Conservation (phyloP, 768 basidiomycete genomes). For the Auriscalpium microsporum region DNA sequence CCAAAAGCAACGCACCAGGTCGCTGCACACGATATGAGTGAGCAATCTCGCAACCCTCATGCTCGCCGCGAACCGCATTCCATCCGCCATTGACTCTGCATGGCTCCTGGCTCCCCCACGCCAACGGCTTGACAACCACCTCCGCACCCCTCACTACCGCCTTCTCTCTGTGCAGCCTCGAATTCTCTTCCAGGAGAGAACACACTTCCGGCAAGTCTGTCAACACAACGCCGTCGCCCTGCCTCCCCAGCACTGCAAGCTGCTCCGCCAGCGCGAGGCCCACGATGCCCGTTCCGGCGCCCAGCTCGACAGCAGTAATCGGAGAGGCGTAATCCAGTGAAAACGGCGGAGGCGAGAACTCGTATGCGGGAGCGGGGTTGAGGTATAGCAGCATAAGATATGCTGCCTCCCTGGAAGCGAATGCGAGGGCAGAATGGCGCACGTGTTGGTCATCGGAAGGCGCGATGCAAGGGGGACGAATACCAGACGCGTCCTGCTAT, state of each 20-base stretch:
- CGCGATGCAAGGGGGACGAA: constrained; percentile 11
- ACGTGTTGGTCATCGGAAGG: constrained; percentile 17
- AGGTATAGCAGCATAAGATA: constrained; percentile 53
- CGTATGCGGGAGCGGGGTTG: constrained; percentile 23
- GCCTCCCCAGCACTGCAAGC: constrained; percentile 20
- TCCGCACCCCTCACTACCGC: neutral
- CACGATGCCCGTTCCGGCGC: constrained; percentile 69
- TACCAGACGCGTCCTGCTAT: constrained; percentile 85
- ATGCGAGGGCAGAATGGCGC: neutral
- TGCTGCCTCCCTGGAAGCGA: constrained; percentile 61
- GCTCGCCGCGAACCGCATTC: constrained; percentile 22
- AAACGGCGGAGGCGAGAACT: constrained; percentile 49
- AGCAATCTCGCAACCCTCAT: constrained; percentile 16
- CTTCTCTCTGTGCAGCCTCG: neutral
- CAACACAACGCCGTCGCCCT: constrained; percentile 30
- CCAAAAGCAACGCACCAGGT: constrained; percentile 54
- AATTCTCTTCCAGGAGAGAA: constrained; percentile 37
- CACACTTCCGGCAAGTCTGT: constrained; percentile 79
- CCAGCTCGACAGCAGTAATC: constrained; percentile 58
- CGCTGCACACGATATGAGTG: constrained; percentile 76
- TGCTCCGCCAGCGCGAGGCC: constrained; percentile 37
- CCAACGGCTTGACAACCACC: constrained; percentile 47
- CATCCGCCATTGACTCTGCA: constrained; percentile 29
- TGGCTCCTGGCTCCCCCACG: constrained; percentile 60
- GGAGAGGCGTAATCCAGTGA: constrained; percentile 15